phyloP scores from a whole-genome alignment of 495 filamentous ascomycete genomes.

The Penicillium roqueforti region DNA sequence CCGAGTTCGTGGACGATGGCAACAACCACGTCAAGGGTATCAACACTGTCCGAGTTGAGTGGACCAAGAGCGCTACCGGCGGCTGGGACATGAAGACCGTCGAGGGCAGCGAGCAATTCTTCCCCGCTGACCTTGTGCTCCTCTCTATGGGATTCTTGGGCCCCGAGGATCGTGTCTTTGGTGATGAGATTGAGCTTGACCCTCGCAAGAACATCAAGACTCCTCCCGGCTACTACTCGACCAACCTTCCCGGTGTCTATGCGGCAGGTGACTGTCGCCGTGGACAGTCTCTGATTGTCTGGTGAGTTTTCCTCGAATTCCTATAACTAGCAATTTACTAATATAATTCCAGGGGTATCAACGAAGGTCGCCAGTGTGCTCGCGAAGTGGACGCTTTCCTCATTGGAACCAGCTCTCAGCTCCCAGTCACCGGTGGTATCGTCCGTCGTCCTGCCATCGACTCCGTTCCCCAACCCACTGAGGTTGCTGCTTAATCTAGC shows the following conservation, averaged over 20 bases:
- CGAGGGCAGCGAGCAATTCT: conserved; percentile 92
- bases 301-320: conserved; percentile 54
- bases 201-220: conserved; percentile 98
- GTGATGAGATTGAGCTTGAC: conserved; percentile 86
- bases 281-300: conserved; percentile 96
- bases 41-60: conserved; percentile 96
- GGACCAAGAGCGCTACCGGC: conserved; percentile 83
- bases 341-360: conserved; percentile 75
- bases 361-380: conserved; percentile 91
- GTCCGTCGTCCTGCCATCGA: conserved; percentile 69
- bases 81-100: conserved; percentile 99
- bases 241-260: conserved; percentile 86
- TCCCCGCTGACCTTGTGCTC: conserved; percentile 94
- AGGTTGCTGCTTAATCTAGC: conserved; percentile 26
- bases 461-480: conserved; percentile 34
- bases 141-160: conserved; percentile 98
- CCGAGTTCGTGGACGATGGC: conserved; percentile 94
- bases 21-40: conserved; percentile 88
- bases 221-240: conserved; percentile 79
- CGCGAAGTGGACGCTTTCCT: conserved; percentile 93
- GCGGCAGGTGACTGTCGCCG: conserved; percentile 95
- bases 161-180: conserved; percentile 85
- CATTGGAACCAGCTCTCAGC: conserved; percentile 64
- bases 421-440: conserved; percentile 94
- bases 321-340: conserved; percentile 2